phyloP scores from a whole-genome alignment of 345 rosid genomes.

The Eucalyptus tenuipes region DNA sequence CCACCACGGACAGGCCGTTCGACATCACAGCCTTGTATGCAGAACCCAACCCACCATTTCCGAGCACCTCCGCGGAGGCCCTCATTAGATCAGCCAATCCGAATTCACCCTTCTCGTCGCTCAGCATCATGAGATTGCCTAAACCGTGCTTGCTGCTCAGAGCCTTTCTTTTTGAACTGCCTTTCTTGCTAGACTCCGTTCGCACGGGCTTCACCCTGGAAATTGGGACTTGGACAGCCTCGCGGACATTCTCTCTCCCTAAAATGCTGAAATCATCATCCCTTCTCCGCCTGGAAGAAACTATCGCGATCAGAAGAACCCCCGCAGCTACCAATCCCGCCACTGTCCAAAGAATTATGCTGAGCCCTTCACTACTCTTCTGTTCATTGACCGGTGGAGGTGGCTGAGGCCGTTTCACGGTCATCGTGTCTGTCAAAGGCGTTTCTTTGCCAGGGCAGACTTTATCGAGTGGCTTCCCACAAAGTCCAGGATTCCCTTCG shows the following conservation, averaged over 20 bases:
- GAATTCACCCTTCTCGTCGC: conserved; percentile 44
- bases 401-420: neutral
- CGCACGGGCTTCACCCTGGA: conserved; percentile 21
- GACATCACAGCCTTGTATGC: conserved; percentile 50
- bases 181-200: neutral
- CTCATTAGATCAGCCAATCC: conserved; percentile 67
- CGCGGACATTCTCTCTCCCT: neutral
- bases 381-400: neutral
- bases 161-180: conserved; percentile 15
- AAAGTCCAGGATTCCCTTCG: conserved; percentile 44
- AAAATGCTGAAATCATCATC: neutral
- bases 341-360: conserved; percentile 4
- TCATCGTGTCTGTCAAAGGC: neutral
- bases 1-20: conserved; percentile 44
- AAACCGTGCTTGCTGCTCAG: conserved; percentile 2
- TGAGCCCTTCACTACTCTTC: neutral
- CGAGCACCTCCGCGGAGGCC: conserved; percentile 73
- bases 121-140: conserved; percentile 42
- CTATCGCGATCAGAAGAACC: conserved; percentile 4
- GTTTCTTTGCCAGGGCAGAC: conserved; percentile 2
- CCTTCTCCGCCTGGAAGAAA: conserved; percentile 5
- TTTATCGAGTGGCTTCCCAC: conserved; percentile 28
- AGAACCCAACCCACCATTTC: conserved; percentile 46
- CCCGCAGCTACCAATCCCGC: conserved; percentile 21
- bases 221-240: conserved; percentile 34